Base-by-base conservation (phyloP, 192 early-diverging fungal genomes). In the Rhizophagus clarus region DNA sequence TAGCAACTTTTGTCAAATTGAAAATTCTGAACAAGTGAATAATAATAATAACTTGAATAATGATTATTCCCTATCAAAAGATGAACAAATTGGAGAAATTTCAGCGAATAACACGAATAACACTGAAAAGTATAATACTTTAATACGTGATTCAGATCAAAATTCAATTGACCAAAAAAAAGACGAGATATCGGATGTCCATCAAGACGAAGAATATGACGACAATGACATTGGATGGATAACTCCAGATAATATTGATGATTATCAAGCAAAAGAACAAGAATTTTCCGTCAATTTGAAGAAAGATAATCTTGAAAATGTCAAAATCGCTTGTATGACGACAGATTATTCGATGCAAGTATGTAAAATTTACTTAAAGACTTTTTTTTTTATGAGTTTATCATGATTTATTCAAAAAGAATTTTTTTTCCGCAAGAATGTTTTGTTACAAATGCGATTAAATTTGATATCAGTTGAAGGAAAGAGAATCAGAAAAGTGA, bases 361-460 rank as follows among this genome's bases (percentile, higher is more conserved):
- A 66, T 51, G 69, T 42, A 17, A n/a, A 62, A 1, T 56, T 70
- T 4, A 60, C 28, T 24, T 10, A 42, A 10, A 68, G 6, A 70
- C 9, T 69, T 76, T n/a, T 61, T 6, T 31, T 20, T 69, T 63
- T 47, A 29, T 22, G 64, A 70, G 72, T 47, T 20, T 24, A 37
- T 75, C 26, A 51, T 12, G 9, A n/a, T 20, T 22, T 37, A 34
- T 34, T 5, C 49, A n/a, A 12, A 6, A 4, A 60, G 11, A 12
- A 28, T 24, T 5, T 40, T 61, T 24, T 61, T 37, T 56, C n/a
- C 6, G 6, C 17, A 28, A 98, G 88, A 99, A 99, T 84, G 95
- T 98, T 20, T 82, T 98, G 51, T 84, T 99, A 71, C 96, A 97
- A 85, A 97, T 98, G 94, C 90, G 92, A 24, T 88, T 99, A 79